Percentiles rank a stretch among this genome's conserved stretches.
phyloP scores from a whole-genome alignment of 108 stramenopile genomes.

The Cyclotella cryptica region DNA sequence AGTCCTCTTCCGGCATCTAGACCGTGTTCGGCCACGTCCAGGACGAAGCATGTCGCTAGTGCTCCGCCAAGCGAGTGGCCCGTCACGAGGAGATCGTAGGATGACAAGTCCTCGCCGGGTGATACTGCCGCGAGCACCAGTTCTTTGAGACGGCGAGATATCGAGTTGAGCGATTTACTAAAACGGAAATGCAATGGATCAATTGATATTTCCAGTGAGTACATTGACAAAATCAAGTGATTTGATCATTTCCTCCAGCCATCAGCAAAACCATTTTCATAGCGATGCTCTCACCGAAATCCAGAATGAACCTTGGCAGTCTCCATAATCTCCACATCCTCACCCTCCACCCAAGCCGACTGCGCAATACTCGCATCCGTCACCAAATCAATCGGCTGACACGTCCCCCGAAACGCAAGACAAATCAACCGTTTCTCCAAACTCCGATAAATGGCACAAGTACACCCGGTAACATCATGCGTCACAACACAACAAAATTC shows the following conservation, averaged over 20 bases:
- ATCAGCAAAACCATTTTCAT: no score
- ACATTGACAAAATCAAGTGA: no score
- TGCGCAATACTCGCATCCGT: slow-evolving; percentile 84
- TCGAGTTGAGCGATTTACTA: slow-evolving; percentile 74
- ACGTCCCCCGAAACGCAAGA: slow-evolving; percentile 85
- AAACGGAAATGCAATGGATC: background rate
- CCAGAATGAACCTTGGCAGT: slow-evolving; percentile 80
- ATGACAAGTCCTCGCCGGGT: slow-evolving; percentile 64
- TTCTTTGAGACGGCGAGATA: slow-evolving; percentile 83
- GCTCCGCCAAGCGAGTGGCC: slow-evolving; percentile 88
- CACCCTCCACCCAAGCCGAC: slow-evolving; percentile 82
- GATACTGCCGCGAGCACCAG: slow-evolving; percentile 67
- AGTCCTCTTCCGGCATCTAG: slow-evolving; percentile 80
- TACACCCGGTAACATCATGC: slow-evolving; percentile 79
- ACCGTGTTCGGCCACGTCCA: slow-evolving; percentile 83
- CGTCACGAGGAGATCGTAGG: slow-evolving; percentile 83
- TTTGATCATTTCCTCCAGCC: no score
- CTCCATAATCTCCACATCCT: slow-evolving; percentile 59
- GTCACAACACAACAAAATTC: slow-evolving; percentile 86
- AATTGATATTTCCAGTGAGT: no score
- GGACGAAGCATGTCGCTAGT: slow-evolving; percentile 77
- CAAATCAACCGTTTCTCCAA: slow-evolving; percentile 70
- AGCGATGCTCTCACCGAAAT: slow-evolving; percentile 58
- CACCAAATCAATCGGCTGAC: slow-evolving; percentile 75
- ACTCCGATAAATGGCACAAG: slow-evolving; percentile 76